A percentile compares a stretch with the other conserved stretches of the same genome.
Conservation (phyloP, 257 asterid genomes). For the Ehretia macrophylla region DNA sequence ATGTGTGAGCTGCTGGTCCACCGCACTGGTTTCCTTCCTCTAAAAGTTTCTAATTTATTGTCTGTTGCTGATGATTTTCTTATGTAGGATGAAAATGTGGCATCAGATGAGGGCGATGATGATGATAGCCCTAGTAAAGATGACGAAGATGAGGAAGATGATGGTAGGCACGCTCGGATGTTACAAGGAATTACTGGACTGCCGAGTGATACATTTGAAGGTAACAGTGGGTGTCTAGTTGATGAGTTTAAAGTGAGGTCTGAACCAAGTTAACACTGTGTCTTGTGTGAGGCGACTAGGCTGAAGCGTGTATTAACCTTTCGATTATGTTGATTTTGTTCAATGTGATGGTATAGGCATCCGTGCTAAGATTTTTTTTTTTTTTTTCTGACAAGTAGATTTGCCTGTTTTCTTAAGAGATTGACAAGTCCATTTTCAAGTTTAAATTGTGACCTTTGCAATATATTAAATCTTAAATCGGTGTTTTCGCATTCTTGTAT, state of each 20-base stretch:
- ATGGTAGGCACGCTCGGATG: constrained; percentile 63
- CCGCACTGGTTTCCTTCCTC: not conserved
- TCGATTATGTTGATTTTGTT: too few species aligned
- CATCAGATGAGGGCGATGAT: constrained; percentile 59
- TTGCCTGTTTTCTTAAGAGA: not conserved
- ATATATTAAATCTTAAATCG: not conserved
- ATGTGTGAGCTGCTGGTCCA: not conserved
- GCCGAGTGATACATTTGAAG: constrained; percentile 67
- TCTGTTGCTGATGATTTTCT: not conserved
- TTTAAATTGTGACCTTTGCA: too few species aligned
- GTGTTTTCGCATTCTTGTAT: too few species aligned
- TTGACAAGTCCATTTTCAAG: not conserved
- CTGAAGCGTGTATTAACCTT: not conserved
- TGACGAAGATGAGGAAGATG: constrained; percentile 33
- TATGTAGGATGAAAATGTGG: constrained; percentile 67
- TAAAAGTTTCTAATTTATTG: not conserved
- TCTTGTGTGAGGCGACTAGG: not conserved
- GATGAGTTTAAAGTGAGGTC: not conserved
- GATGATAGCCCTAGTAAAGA: constrained; percentile 20
- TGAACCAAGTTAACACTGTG: not conserved
- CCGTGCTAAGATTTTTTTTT: not conserved
- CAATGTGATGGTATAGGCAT: not conserved
- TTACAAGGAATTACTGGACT: constrained; percentile 78
- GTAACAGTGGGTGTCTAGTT: constrained; percentile 30
- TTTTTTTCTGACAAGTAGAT: not conserved